These are phyloP conservation scores for Epichloe gansuensis DNA, from an alignment of 2,329 filamentous ascomycete species.

Conservation along the genomic window DNA sequence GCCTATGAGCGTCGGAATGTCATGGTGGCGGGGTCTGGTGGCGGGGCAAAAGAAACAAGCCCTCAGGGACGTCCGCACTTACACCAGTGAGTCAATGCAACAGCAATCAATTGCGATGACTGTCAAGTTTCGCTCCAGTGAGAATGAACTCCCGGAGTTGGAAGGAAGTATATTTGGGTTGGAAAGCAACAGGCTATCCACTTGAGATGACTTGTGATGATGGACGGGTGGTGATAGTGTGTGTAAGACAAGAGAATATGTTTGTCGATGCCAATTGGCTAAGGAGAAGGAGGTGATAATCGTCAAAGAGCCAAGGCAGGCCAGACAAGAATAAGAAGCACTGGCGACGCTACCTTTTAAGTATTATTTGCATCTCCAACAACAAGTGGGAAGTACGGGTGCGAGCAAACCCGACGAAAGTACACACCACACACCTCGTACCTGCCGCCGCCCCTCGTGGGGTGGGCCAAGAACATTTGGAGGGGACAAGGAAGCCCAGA, in stretches of 20 bases:
- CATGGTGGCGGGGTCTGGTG: background rate
- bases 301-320: background rate
- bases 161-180: background rate
- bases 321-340: background rate
- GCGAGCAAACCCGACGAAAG: constrained; percentile 3
- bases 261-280: constrained; percentile 3
- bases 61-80: background rate
- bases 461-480: constrained; percentile 2
- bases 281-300: background rate
- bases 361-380: constrained; percentile 3
- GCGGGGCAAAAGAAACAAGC: background rate
- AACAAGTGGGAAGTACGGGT: background rate
- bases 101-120: background rate
- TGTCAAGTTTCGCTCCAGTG: background rate
- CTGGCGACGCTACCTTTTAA: constrained; percentile 8
- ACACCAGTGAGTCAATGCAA: background rate
- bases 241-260: background rate
- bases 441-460: constrained; percentile 8
- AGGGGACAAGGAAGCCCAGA: constrained; percentile 1
- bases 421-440: constrained; percentile 10
- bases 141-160: background rate
- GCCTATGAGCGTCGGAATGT: background rate
- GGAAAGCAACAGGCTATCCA: background rate
- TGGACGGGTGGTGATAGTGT: background rate
- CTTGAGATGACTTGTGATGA: background rate